Percentiles rank a stretch among this genome's conserved stretches.
phyloP scores from a whole-genome alignment of 768 basidiomycete species.

The Boletus sensibilis region DNA sequence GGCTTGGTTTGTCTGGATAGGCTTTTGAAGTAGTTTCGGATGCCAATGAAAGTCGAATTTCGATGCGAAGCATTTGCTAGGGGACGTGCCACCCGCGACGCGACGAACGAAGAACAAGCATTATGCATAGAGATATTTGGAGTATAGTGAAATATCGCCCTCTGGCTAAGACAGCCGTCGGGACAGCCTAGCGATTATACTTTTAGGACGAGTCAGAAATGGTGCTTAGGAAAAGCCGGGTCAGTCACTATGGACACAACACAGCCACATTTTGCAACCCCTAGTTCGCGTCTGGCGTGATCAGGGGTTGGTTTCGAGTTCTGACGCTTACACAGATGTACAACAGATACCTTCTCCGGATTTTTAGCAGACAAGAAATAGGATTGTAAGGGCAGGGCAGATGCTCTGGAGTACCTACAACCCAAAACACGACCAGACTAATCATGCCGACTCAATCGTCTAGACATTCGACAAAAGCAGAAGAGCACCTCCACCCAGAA shows the following conservation, averaged over 20 bases:
- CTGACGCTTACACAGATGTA: not conserved
- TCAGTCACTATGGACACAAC: not conserved
- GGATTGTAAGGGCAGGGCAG: not conserved
- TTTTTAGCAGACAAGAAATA: not conserved
- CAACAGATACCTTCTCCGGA: not conserved
- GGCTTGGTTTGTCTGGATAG: constrained; percentile 12
- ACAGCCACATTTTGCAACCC: constrained; percentile 16
- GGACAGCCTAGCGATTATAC: not conserved
- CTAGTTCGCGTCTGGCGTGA: not conserved
- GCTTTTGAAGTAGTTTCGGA: constrained; percentile 29
- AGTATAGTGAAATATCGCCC: not conserved
- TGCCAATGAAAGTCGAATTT: constrained; percentile 31
- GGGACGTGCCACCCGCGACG: constrained; percentile 1
- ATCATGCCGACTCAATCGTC: not conserved
- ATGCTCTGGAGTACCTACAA: not conserved
- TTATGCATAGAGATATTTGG: constrained; percentile 14
- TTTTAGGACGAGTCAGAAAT: not conserved
- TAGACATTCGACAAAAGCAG: constrained; percentile 56
- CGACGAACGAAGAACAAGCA: constrained; percentile 4
- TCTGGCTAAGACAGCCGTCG: not conserved
- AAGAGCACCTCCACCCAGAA: constrained; percentile 51
- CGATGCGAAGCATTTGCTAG: constrained; percentile 8
- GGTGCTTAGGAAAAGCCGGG: too few species aligned
- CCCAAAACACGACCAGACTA: not conserved
- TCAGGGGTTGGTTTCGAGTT: too few species aligned